Base-by-base conservation (phyloP, 2,329 filamentous ascomycete species). In the Pyrenophora seminiperda region DNA sequence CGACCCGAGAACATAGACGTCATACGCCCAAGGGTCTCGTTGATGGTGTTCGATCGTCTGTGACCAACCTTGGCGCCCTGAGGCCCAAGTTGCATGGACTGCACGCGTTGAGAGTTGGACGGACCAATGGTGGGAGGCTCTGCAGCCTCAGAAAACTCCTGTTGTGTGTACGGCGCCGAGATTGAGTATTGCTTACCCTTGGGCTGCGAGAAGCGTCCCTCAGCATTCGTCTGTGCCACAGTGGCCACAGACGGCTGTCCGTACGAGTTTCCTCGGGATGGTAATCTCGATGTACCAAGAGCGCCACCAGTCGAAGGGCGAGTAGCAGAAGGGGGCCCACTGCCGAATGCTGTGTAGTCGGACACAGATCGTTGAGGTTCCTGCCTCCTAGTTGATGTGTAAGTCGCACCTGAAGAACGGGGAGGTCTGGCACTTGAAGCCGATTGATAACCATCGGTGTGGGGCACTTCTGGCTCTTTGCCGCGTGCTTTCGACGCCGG, bases 171-270 rank as follows among this genome's bases (percentile, higher is more conserved):
- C 11, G 86, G 82, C 43, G 83, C 80, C 15, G 88, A 88, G 24
- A 93, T 91, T 41, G 84, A 83, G 68, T 91, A 90, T 58, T 83
- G 84, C 65, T 87, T 84, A 57, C 81, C 77, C 71, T 82, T 83
- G 59, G 74, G 81, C 75, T 96, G 93, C 59, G 94, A 89, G 64
- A 97, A 91, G 56, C 89, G 89, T 56, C 91, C 93, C 71, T 96
- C 89, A 3, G 84, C 91, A 72, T 94, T 96, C 43, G 91, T 94
- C 61, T 89, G 87, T 40, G 91, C 91, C 53, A 97, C 87, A 39
- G 91, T 85, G 22, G 94, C 92, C 47, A 91, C 90, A 37, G 87
- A 87, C 40, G 93, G 94, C 73, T 95, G 90, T 58, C 90, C 90
- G 72, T 97, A 97, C 50, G 89, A 88, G 71, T 80, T 80, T 32